These are phyloP conservation scores for Sarcomyxa edulis DNA, from an alignment of 768 basidiomycete genomes.

Conservation along the genomic window DNA sequence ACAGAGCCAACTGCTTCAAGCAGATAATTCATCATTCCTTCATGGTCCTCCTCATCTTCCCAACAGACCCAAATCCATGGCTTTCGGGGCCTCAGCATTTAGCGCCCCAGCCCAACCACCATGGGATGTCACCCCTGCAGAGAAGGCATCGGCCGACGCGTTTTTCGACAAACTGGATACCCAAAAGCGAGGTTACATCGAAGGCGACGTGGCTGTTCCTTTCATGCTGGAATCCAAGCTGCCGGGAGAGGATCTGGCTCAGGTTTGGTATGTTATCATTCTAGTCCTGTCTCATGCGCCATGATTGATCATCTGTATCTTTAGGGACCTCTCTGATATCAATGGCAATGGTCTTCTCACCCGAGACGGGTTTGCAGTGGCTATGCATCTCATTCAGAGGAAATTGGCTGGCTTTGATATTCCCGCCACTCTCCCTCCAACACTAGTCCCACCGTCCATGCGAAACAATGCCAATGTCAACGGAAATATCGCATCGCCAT, in stretches of 20 bases:
- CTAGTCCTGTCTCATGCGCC: too few relatives aligned
- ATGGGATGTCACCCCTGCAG: conserved; percentile 83
- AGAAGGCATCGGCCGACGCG: conserved; percentile 73
- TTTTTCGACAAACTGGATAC: conserved; percentile 83
- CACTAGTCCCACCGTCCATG: conserved; percentile 80
- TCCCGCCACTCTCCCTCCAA: conserved; percentile 61
- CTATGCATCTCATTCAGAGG: conserved; percentile 87
- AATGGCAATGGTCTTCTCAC: conserved; percentile 83
- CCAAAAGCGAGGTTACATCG: conserved; percentile 71
- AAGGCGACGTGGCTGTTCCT: conserved; percentile 91
- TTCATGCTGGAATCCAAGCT: conserved; percentile 92
- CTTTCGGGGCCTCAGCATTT: conserved; percentile 12
- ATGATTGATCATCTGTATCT: not conserved
- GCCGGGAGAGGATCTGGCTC: conserved; percentile 78
- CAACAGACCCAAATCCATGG: conserved; percentile 8
- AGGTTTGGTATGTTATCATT: conserved; percentile 67
- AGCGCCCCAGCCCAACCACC: conserved; percentile 19
- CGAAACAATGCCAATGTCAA: conserved; percentile 44
- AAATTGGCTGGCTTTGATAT: conserved; percentile 78
- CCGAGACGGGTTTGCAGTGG: conserved; percentile 92
- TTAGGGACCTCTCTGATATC: conserved; percentile 91
- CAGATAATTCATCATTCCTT: conserved; percentile 40
- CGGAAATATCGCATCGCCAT: conserved; percentile 35
- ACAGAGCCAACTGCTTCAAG: conserved; percentile 42
- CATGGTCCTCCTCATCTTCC: conserved; percentile 14